Percentiles rank a stretch among this genome's conserved stretches.
These are phyloP conservation scores for Gilbertella persicaria DNA, from an alignment of 371 early-diverging fungal species.

Conservation along the genomic window DNA sequence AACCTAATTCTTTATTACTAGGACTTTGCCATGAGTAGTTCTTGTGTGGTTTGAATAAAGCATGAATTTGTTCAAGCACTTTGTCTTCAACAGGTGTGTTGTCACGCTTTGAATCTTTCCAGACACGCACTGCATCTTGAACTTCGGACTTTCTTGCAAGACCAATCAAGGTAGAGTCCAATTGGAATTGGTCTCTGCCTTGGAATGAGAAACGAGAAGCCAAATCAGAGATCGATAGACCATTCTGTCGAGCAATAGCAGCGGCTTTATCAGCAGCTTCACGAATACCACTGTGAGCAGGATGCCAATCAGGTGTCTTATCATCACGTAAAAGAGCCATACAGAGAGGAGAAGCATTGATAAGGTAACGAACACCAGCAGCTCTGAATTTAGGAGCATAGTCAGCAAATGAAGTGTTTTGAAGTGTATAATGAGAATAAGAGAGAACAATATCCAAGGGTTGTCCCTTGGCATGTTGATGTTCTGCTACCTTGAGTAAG, in stretches of 20 bases:
- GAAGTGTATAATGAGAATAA: slow-evolving; percentile 77
- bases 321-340: slow-evolving; percentile 73
- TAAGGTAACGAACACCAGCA: slow-evolving; percentile 63
- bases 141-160: slow-evolving; percentile 66
- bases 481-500: slow-evolving; percentile 64
- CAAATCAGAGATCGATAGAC: slow-evolving; percentile 56
- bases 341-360: slow-evolving; percentile 77
- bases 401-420: slow-evolving; percentile 62
- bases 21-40: slow-evolving; percentile 53
- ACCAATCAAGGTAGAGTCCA: slow-evolving; percentile 69
- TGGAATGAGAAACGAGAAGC: slow-evolving; percentile 69
- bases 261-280: slow-evolving; percentile 55
- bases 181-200: slow-evolving; percentile 39
- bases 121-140: slow-evolving; percentile 54
- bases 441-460: slow-evolving; percentile 73
- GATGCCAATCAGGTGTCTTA: slow-evolving; percentile 76
- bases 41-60: slow-evolving; percentile 36
- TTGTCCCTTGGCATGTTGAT: slow-evolving; percentile 59
- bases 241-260: slow-evolving; percentile 33
- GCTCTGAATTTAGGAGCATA: slow-evolving; percentile 56
- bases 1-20: slow-evolving; percentile 35
- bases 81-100: slow-evolving; percentile 29
- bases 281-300: slow-evolving; percentile 62
- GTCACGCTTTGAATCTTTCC: slow-evolving; percentile 41
- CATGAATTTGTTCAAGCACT: slow-evolving; percentile 24